Conservation (phyloP, 2,329 filamentous ascomycete genomes). For the Fusarium annulatum region DNA sequence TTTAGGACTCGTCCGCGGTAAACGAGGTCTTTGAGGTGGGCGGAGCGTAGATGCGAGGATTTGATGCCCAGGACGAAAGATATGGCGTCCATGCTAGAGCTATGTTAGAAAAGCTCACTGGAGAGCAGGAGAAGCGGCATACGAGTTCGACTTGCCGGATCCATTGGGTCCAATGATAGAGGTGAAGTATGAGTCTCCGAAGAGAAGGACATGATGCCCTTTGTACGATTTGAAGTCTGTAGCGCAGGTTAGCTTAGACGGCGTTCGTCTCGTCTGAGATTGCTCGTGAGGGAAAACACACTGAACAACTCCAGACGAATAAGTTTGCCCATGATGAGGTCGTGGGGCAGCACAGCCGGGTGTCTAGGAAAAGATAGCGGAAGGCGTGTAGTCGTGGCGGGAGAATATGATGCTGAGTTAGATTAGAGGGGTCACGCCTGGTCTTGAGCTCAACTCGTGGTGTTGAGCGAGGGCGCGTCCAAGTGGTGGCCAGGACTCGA, state of each 20-base stretch:
- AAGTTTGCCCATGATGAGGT: constrained; percentile 87
- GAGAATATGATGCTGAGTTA: constrained; percentile 7
- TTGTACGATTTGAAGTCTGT: constrained; percentile 99
- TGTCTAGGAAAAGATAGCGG: neutral
- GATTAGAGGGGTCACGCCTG: constrained; percentile 30
- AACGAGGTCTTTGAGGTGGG: constrained; percentile 92
- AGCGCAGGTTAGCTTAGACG: constrained; percentile 28
- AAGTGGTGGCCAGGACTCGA: constrained; percentile 30
- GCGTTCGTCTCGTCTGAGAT: neutral
- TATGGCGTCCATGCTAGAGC: constrained; percentile 92
- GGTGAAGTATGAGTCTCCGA: constrained; percentile 98
- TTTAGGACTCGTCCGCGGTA: constrained; percentile 95
- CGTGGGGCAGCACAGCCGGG: constrained; percentile 28
- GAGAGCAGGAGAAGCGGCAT: constrained; percentile 50
- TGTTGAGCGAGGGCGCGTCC: constrained; percentile 37
- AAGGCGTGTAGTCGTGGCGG: constrained; percentile 10
- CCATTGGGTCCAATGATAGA: constrained; percentile 99
- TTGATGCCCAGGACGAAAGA: constrained; percentile 99
- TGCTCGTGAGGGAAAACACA: constrained; percentile 57
- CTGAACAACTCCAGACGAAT: constrained; percentile 94
- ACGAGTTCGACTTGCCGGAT: constrained; percentile 99
- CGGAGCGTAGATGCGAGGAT: constrained; percentile 95
- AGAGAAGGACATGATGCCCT: constrained; percentile 91
- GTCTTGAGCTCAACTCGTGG: constrained; percentile 37
- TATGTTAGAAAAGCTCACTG: constrained; percentile 3